Evolutionary conservation across 2,329 filamentous ascomycete genomes (phyloP).

Genomic region (Aspergillus proliferans): DNA sequence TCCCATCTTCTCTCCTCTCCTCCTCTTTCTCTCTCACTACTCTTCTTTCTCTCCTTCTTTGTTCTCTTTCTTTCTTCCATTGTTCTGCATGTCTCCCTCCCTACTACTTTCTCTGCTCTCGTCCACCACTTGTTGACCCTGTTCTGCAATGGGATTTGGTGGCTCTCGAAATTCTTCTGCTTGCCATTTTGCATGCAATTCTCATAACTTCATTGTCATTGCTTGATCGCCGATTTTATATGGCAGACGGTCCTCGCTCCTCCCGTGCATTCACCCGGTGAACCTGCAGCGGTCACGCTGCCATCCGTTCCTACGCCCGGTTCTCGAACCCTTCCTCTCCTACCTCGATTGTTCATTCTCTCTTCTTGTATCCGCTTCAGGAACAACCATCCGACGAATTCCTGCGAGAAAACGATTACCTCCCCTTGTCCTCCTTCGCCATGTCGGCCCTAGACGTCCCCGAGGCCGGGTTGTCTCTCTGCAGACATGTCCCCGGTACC

Average conservation of each 20-base stretch:
- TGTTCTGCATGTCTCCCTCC: conserved; percentile 3
- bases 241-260: conserved; percentile 26
- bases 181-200: conserved; percentile 15
- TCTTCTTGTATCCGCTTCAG: conserved; percentile 4
- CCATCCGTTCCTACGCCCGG: conserved; percentile 23
- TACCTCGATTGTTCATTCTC: conserved; percentile 9
- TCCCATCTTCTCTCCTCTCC: conserved; percentile 8
- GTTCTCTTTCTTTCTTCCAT: conserved; percentile 8
- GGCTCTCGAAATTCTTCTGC: conserved; percentile 4
- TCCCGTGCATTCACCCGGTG: conserved; percentile 31
- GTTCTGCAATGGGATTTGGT: conserved; percentile 16
- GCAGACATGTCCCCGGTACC: conserved; percentile 24
- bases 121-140: conserved; percentile 7
- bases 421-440: conserved; percentile 6
- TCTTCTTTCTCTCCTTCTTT: conserved; percentile 13
- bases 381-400: conserved; percentile 1
- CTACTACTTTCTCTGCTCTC: conserved; percentile 1
- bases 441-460: conserved; percentile 35
- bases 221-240: conserved; percentile 17
- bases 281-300: conserved; percentile 33
- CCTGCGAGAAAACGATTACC: too few relatives aligned
- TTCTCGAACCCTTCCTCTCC: conserved; percentile 10
- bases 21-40: conserved; percentile 17
- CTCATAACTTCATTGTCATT: conserved; percentile 10
- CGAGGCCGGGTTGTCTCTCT: conserved; percentile 35